Percentiles rank a stretch among this genome's conserved stretches.
These are phyloP conservation scores for Aspergillus kassunensis DNA, from an alignment of 495 filamentous ascomycete species.

Conservation along the genomic window DNA sequence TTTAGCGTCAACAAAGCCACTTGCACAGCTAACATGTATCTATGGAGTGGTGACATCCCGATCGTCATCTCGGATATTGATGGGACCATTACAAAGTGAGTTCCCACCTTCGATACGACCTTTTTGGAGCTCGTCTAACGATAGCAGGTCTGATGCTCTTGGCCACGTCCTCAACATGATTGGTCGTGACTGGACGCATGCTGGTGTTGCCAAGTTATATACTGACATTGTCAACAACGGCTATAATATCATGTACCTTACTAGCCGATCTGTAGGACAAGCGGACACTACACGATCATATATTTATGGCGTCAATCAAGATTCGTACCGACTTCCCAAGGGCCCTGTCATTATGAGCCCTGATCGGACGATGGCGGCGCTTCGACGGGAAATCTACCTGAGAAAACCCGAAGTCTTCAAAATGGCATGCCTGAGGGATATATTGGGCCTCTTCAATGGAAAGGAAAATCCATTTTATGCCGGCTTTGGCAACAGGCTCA, in stretches of 20 bases:
- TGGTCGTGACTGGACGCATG: constrained; percentile 96
- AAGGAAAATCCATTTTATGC: constrained; percentile 87
- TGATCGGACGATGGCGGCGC: constrained; percentile 92
- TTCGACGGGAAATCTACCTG: constrained; percentile 90
- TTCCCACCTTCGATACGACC: not conserved
- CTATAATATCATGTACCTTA: constrained; percentile 98
- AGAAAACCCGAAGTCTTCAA: constrained; percentile 99
- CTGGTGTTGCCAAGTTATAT: constrained; percentile 94
- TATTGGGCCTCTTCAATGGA: constrained; percentile 78
- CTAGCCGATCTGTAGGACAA: constrained; percentile 88
- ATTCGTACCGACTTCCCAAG: constrained; percentile 77
- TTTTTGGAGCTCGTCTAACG: constrained; percentile 1
- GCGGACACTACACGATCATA: constrained; percentile 90
- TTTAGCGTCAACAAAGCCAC: constrained; percentile 95
- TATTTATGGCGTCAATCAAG: constrained; percentile 83
- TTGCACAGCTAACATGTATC: constrained; percentile 86
- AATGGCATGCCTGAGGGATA: constrained; percentile 96
- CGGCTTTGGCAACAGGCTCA: constrained; percentile 94
- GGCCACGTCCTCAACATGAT: constrained; percentile 99
- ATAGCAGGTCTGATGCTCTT: constrained; percentile 72
- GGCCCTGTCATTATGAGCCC: constrained; percentile 94
- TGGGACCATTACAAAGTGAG: constrained; percentile 92
- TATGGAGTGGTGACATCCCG: constrained; percentile 84
- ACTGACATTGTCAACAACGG: constrained; percentile 93
- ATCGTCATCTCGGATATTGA: constrained; percentile 99